These are phyloP conservation scores for Fusarium tjaetaba DNA, from an alignment of 2,329 filamentous ascomycete species.

Conservation along the genomic window DNA sequence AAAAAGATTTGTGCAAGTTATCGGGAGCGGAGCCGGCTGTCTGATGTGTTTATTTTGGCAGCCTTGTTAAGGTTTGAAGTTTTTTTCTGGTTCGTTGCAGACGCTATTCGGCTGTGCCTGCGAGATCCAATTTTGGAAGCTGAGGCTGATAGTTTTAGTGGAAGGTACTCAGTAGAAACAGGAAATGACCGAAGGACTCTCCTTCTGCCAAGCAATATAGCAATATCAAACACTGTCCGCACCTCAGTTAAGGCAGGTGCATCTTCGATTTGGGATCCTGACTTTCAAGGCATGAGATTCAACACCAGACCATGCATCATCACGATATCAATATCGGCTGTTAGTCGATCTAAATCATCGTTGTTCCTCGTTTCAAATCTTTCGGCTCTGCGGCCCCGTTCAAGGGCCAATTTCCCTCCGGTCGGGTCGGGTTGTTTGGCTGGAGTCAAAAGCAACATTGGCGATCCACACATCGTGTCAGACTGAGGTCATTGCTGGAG, in stretches of 20 bases:
- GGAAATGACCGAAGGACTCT: slow-evolving; percentile 8
- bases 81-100: not conserved
- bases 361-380: slow-evolving; percentile 25
- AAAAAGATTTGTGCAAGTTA: not conserved
- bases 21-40: no score
- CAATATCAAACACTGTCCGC: not conserved
- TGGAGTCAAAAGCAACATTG: slow-evolving; percentile 28
- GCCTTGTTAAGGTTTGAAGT: not conserved
- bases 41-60: not conserved
- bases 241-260: not conserved
- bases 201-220: not conserved
- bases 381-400: slow-evolving; percentile 21
- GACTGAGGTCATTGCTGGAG: slow-evolving; percentile 40
- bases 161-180: not conserved
- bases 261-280: not conserved
- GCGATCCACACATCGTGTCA: slow-evolving; percentile 40
- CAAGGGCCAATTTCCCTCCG: slow-evolving; percentile 30
- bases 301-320: not conserved
- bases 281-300: not conserved
- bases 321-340: slow-evolving; percentile 21
- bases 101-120: not conserved
- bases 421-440: slow-evolving; percentile 23
- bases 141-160: slow-evolving; percentile 16
- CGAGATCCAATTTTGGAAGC: not conserved
- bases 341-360: slow-evolving; percentile 36